These are phyloP conservation scores for Leishmania amazonensis DNA, from an alignment of 208 protist species.

Conservation along the genomic window DNA sequence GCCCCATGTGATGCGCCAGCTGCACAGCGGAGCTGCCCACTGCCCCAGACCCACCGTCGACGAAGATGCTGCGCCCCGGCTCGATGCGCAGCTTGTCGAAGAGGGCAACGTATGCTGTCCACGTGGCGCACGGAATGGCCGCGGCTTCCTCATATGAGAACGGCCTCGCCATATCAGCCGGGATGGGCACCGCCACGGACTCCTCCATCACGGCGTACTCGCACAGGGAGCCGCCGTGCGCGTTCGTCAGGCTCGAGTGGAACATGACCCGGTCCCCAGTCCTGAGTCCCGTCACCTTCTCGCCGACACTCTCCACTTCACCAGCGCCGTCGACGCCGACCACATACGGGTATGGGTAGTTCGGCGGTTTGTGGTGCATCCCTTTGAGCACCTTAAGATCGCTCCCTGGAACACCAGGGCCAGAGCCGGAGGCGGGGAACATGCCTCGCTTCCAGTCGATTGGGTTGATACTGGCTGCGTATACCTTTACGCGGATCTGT, in stretches of 20 bases:
- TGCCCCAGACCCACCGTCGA: constrained; percentile 74
- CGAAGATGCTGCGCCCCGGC: constrained; percentile 66
- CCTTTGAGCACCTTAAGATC: constrained; percentile 21
- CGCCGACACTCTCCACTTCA: constrained; percentile 58
- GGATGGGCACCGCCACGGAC: constrained; percentile 50
- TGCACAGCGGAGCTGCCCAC: constrained; percentile 76
- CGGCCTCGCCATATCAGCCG: constrained; percentile 15
- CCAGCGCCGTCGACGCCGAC: constrained; percentile 61
- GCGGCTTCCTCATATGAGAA: constrained; percentile 74
- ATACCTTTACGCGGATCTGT: constrained; percentile 48
- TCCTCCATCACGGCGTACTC: constrained; percentile 64
- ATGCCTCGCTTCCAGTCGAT: constrained; percentile 46
- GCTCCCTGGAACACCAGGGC: constrained; percentile 16
- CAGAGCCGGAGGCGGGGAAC: constrained; percentile 23
- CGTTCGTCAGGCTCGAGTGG: constrained; percentile 31
- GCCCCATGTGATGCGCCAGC: constrained; percentile 68
- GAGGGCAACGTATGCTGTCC: constrained; percentile 69
- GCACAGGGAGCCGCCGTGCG: constrained; percentile 55
- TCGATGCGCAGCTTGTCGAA: constrained; percentile 79
- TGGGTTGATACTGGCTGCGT: constrained; percentile 53
- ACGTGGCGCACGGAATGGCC: constrained; percentile 60
- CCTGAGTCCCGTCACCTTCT: constrained; percentile 19
- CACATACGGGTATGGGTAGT: constrained; percentile 57
- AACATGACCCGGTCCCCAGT: constrained; percentile 69
- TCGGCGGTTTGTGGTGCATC: constrained; percentile 23